phyloP scores from a whole-genome alignment of 2,329 filamentous ascomycete species.

The Botryotinia calthae region DNA sequence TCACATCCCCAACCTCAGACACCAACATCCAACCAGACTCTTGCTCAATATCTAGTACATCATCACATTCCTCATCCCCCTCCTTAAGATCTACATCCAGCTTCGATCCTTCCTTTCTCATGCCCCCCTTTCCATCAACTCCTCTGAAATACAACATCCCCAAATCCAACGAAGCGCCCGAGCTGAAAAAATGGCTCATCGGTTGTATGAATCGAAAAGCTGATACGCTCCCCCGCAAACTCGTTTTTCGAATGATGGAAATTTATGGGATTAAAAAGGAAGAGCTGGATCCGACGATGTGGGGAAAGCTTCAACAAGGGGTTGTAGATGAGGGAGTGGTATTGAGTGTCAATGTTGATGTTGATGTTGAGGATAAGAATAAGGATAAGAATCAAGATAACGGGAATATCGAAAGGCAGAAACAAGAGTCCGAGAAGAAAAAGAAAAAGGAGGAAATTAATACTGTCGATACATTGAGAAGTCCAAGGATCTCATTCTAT shows the following conservation, averaged over 20 bases:
- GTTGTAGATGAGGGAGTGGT: conserved; percentile 24
- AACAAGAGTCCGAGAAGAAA: not conserved
- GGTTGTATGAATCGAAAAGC: conserved; percentile 31
- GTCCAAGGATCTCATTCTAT: not conserved
- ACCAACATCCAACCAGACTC: conserved; percentile 16
- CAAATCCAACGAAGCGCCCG: conserved; percentile 29
- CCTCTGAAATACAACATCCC: conserved; percentile 14
- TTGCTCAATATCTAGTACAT: conserved; percentile 5
- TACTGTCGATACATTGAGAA: not conserved
- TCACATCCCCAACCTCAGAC: conserved; percentile 32
- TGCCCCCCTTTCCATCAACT: conserved; percentile 26
- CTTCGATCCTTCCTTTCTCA: conserved; percentile 25
- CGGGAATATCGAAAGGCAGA: not conserved
- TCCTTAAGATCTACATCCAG: conserved; percentile 10
- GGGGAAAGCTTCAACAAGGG: conserved; percentile 22
- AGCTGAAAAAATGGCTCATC: conserved; percentile 32
- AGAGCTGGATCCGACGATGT: conserved; percentile 26
- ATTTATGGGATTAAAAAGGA: conserved; percentile 29
- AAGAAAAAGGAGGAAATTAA: not conserved
- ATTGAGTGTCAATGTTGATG: not conserved
- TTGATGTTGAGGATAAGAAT: not conserved
- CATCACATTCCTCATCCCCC: not conserved
- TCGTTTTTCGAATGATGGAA: conserved; percentile 31
- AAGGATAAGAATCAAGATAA: not conserved
- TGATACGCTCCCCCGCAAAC: conserved; percentile 27